These are phyloP conservation scores for Cadophora gregata DNA, from an alignment of 2,329 filamentous ascomycete genomes.

Conservation along the genomic window DNA sequence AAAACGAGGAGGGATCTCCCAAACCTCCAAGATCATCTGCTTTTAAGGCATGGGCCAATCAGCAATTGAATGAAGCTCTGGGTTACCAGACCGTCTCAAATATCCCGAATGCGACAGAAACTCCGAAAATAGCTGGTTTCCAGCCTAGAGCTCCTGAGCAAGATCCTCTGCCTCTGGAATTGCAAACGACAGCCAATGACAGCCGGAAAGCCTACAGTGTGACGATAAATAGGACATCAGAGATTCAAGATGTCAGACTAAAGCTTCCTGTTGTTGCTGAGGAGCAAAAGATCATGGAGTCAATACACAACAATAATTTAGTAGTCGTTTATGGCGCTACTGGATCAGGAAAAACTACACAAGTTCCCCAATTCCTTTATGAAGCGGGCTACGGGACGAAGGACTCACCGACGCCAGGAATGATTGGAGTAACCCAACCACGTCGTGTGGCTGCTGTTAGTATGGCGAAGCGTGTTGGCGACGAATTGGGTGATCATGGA, in stretches of 20 bases:
- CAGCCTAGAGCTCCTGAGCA: conserved; percentile 70
- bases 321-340: conserved; percentile 95
- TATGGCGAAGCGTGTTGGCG: conserved; percentile 90
- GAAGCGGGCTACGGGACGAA: conserved; percentile 89
- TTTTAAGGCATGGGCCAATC: conserved; percentile 93
- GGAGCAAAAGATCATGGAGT: conserved; percentile 98
- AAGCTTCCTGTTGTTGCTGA: conserved; percentile 90
- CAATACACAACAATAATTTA: conserved; percentile 87
- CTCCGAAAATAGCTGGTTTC: conserved; percentile 65
- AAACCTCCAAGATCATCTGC: conserved; percentile 60
- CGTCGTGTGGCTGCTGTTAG: conserved; percentile 94
- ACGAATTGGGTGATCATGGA: conserved; percentile 82
- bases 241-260: conserved; percentile 79
- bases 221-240: conserved; percentile 68
- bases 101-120: conserved; percentile 45
- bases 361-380: conserved; percentile 94
- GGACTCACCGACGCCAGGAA: conserved; percentile 79
- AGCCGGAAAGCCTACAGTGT: conserved; percentile 79
- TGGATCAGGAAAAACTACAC: conserved; percentile 96
- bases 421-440: conserved; percentile 96
- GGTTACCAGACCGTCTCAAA: conserved; percentile 62
- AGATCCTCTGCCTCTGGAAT: conserved; percentile 72
- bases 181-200: conserved; percentile 63
- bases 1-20: conserved; percentile 43
- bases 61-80: conserved; percentile 83